These are phyloP conservation scores for Trametes pubescens DNA, from an alignment of 1,284 basidiomycete genomes.

Conservation along the genomic window DNA sequence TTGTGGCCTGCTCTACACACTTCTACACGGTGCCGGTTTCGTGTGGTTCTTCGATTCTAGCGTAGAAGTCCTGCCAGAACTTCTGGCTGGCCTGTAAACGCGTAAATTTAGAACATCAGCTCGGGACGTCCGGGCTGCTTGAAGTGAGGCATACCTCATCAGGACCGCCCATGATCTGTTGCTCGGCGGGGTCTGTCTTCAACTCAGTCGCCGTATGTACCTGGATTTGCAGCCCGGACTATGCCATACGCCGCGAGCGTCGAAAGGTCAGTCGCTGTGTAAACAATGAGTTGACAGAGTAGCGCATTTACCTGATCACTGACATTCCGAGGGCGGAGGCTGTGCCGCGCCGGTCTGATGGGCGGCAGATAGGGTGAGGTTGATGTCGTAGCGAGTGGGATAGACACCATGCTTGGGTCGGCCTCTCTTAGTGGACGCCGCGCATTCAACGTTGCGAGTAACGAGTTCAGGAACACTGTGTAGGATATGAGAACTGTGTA, in stretches of 20 bases:
- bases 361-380: background rate
- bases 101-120: background rate
- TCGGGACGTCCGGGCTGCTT: no score
- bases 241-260: background rate
- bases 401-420: constrained; percentile 7
- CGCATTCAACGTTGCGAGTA: constrained; percentile 28
- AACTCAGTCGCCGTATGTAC: constrained; percentile 27
- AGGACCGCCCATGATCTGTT: constrained; percentile 2
- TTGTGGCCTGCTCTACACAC: background rate
- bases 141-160: constrained; percentile 18
- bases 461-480: constrained; percentile 29
- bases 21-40: background rate
- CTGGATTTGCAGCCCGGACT: constrained; percentile 27
- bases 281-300: no score
- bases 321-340: constrained; percentile 7
- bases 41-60: background rate
- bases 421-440: constrained; percentile 16
- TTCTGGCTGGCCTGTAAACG: constrained; percentile 10
- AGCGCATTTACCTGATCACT: constrained; percentile 17
- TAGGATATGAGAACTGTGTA: background rate
- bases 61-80: constrained; percentile 17
- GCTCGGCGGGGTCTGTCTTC: constrained; percentile 24
- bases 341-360: constrained; percentile 11
- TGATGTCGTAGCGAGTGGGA: constrained; percentile 10
- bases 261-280: background rate